Conservation (phyloP, 441 rosid genomes). For the Breynia disticha region DNA sequence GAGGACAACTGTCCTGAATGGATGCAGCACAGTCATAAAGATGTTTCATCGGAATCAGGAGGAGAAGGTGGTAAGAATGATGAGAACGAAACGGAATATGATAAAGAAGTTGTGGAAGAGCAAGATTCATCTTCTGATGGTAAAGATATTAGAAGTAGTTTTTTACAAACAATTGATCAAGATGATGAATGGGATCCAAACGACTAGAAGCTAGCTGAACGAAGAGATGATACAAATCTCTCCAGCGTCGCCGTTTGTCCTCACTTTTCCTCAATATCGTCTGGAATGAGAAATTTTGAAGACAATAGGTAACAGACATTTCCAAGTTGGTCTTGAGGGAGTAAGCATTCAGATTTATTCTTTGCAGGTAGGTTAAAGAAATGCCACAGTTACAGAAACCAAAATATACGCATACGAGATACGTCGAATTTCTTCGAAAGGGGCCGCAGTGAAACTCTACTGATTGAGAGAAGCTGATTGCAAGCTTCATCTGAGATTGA, state of each 20-base stretch:
- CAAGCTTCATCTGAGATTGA: constrained; percentile 6
- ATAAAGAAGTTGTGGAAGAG: constrained; percentile 42
- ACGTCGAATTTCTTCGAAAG: constrained; percentile 13
- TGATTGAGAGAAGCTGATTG: constrained; percentile 12
- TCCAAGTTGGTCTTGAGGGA: constrained; percentile 25
- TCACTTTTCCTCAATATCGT: constrained; percentile 22
- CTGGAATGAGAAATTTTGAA: constrained; percentile 22
- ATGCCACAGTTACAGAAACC: constrained; percentile 18
- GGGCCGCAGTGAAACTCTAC: constrained; percentile 8
- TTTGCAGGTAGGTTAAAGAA: constrained; percentile 26
- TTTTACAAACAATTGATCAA: constrained; percentile 39
- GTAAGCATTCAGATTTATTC: constrained; percentile 38
- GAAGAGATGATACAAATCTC: neutral
- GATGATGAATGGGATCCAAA: constrained; percentile 96
- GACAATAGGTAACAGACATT: constrained; percentile 18
- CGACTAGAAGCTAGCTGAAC: constrained; percentile 34
- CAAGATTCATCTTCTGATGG: constrained; percentile 38
- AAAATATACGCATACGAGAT: constrained; percentile 21
- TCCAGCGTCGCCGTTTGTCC: constrained; percentile 11
- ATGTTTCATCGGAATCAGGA: constrained; percentile 15
- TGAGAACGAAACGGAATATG: constrained; percentile 53
- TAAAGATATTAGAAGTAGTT: constrained; percentile 31
- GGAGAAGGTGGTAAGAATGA: constrained; percentile 29
- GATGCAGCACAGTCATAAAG: constrained; percentile 40
- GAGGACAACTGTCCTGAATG: constrained; percentile 91